phyloP scores from a whole-genome alignment of 2,329 filamentous ascomycete genomes.

The Sordariomycetes sp. region DNA sequence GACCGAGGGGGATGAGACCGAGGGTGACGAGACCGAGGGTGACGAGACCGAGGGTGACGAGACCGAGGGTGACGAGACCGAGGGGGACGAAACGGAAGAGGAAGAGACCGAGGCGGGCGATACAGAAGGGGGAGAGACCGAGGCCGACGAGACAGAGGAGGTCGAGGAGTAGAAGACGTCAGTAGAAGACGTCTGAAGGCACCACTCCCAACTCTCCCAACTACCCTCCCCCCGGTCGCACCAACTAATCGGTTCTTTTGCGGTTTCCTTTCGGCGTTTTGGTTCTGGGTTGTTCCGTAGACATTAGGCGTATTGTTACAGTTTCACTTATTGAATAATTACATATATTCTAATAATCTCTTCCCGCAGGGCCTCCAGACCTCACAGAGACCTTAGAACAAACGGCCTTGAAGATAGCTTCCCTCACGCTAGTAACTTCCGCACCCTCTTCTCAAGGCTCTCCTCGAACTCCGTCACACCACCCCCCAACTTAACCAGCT shows the following conservation, averaged over 20 bases:
- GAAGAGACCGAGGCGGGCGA: no score
- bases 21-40: neutral
- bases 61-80: neutral
- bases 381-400: neutral
- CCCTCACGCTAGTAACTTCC: constrained; percentile 22
- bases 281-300: neutral
- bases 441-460: constrained; percentile 48
- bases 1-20: no score
- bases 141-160: neutral
- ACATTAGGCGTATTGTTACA: neutral
- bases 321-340: neutral
- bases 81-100: no score
- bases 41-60: neutral
- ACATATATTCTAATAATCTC: no score
- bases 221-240: no score
- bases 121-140: no score
- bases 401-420: neutral
- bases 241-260: neutral
- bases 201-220: no score
- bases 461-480: constrained; percentile 58
- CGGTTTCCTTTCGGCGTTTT: neutral
- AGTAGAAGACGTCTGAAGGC: neutral
- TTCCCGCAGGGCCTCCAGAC: no score
- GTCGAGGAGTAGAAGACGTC: neutral
- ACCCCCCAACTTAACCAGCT: constrained; percentile 40